A percentile compares a stretch with the other conserved stretches of the same genome.
Evolutionary conservation across 306 rosid genomes (phyloP).

Genomic region (Vigna trinervia): DNA sequence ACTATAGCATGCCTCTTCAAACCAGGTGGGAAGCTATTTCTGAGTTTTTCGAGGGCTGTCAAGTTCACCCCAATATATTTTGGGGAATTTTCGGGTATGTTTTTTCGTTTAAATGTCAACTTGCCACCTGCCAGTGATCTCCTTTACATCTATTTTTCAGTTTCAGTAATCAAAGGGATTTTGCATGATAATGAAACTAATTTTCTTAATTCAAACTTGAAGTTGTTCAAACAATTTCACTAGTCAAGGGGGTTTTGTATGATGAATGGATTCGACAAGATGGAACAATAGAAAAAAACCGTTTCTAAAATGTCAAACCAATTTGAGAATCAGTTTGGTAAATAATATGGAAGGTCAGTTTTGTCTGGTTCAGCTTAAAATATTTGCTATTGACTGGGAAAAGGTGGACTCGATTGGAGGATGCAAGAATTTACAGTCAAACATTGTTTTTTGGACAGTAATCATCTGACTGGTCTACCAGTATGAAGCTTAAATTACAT

Average conservation of each 20-base stretch:
- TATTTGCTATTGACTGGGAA: conserved; percentile 1
- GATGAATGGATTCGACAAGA: conserved; percentile 5
- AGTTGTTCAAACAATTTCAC: conserved; percentile 1
- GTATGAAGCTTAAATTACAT: too few species aligned
- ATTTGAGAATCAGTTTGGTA: conserved; percentile 16
- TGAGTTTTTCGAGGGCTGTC: conserved; percentile 76
- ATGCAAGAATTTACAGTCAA: background rate
- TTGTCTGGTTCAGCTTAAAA: conserved; percentile 28
- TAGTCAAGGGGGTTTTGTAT: background rate
- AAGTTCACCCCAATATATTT: conserved; percentile 81
- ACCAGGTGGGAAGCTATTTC: conserved; percentile 78
- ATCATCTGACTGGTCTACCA: background rate
- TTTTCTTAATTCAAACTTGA: conserved; percentile 1
- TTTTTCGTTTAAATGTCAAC: conserved; percentile 19
- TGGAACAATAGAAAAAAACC: conserved; percentile 23
- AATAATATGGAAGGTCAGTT: background rate
- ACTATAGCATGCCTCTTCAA: conserved; percentile 6
- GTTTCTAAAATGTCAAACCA: conserved; percentile 19
- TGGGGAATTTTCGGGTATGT: conserved; percentile 94
- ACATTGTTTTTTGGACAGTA: conserved; percentile 11
- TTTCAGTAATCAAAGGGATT: background rate
- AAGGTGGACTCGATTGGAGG: conserved; percentile 4
- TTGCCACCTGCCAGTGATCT: conserved; percentile 15
- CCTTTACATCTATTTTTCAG: conserved; percentile 10
- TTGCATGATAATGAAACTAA: conserved; percentile 15